Evolutionary conservation across 164 flowering plant genomes (phyloP), one percentile per base, ranked within the genome.

Genomic region (Tinospora cordifolia): DNA sequence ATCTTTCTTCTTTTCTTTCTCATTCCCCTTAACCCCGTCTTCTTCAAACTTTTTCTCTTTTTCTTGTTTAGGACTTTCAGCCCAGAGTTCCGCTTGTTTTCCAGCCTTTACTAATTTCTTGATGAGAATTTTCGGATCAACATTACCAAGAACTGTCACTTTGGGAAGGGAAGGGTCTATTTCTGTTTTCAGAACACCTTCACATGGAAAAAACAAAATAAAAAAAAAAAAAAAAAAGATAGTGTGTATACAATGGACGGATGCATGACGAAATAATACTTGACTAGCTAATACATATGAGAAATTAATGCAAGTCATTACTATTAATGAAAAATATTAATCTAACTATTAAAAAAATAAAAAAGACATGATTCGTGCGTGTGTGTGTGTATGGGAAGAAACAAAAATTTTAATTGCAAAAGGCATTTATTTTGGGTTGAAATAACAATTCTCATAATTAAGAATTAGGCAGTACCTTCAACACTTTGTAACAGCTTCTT

Each of bases 181-280:
- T 71, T 82, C 83, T 19, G 71, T 79, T 75, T 76, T 79, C 34
- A 76, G 64, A 40, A 84, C 88, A 57, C 90, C 89, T 86, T 81
- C 22, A 21, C 69, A 66, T 3, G n/a, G n/a, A 38, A 65, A 21
- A 34, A 30, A 26, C n/a, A n/a, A n/a, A n/a, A n/a, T n/a, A n/a
- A n/a, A n/a, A n/a, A n/a, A 30, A 30, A 4, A 30, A 30, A 30
- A 30, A 30, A 30, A 30, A 30, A 30, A 30, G n/a, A n/a, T n/a
- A n/a, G n/a, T n/a, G 36, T 30, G 36, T 30, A 30, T 30, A 30
- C 4, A 30, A 4, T 4, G 36, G 36, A 30, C n/a, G n/a, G n/a
- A n/a, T n/a, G n/a, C n/a, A n/a, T 30, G 36, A 30, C 4, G 36
- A 4, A 30, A 30, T 30, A 30, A 30, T 30, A 30, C 4, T 30